Conservation (phyloP, 352 stramenopile species). For the Globisporangium abappressorium region DNA sequence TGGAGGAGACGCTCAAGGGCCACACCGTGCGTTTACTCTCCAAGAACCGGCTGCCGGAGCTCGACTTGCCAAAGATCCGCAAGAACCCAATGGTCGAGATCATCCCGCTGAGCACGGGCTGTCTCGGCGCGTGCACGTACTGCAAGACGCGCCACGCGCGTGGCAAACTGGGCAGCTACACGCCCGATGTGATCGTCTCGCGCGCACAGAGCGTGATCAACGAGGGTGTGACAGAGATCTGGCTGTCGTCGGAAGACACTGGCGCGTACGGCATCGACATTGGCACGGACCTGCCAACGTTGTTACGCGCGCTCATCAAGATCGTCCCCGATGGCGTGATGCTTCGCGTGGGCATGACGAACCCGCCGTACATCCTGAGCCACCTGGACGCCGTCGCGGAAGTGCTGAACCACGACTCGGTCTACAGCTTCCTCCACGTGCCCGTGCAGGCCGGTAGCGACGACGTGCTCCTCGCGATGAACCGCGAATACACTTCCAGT, state of each 20-base stretch:
- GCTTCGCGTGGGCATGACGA: conserved; percentile 92
- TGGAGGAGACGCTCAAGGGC: conserved; percentile 90
- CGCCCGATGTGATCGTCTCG: conserved; percentile 68
- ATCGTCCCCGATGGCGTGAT: conserved; percentile 78
- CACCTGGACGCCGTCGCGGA: conserved; percentile 83
- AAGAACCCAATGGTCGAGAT: conserved; percentile 93
- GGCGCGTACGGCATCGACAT: conserved; percentile 91
- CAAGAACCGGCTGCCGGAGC: conserved; percentile 76
- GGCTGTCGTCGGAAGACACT: conserved; percentile 91
- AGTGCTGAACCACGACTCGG: conserved; percentile 73
- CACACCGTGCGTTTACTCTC: conserved; percentile 85
- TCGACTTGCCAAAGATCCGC: conserved; percentile 91
- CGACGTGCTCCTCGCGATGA: conserved; percentile 87
- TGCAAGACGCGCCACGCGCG: conserved; percentile 92
- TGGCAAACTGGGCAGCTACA: conserved; percentile 89
- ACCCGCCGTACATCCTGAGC: conserved; percentile 90
- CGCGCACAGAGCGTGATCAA: conserved; percentile 62
- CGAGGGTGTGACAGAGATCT: conserved; percentile 89
- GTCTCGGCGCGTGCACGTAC: conserved; percentile 91
- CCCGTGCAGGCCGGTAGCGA: conserved; percentile 90
- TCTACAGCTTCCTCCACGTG: conserved; percentile 91
- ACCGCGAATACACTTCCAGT: conserved; percentile 86
- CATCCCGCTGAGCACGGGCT: conserved; percentile 89
- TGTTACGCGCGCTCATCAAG: conserved; percentile 66
- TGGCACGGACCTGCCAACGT: conserved; percentile 63